Percentiles rank a stretch among this genome's conserved stretches.
These are phyloP conservation scores for Melanogaster broomeanus DNA, from an alignment of 768 basidiomycete genomes.

Conservation along the genomic window DNA sequence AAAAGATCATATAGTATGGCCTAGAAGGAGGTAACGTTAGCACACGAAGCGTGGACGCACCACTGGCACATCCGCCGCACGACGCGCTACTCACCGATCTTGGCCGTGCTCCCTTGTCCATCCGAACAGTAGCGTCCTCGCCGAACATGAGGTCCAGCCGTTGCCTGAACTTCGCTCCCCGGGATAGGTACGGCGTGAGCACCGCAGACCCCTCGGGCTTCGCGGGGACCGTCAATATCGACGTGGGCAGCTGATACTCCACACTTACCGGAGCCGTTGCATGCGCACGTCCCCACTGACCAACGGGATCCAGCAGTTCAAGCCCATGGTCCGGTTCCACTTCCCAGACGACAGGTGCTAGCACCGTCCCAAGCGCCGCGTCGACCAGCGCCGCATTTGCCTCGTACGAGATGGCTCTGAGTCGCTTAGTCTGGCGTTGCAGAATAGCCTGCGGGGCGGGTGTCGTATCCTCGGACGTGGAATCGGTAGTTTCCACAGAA, in stretches of 20 bases:
- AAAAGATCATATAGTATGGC: conserved; percentile 12
- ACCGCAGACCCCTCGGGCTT: background rate
- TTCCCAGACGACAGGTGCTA: conserved; percentile 22
- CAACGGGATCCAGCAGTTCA: background rate
- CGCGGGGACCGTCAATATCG: background rate
- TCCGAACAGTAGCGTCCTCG: conserved; percentile 17
- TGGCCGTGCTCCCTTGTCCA: conserved; percentile 21
- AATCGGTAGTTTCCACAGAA: conserved; percentile 6
- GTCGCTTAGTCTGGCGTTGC: conserved; percentile 14
- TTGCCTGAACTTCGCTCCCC: conserved; percentile 19
- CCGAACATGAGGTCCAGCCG: conserved; percentile 21
- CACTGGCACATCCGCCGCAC: background rate
- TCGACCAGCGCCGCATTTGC: conserved; percentile 16
- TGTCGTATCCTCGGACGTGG: conserved; percentile 9
- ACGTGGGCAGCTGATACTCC: background rate
- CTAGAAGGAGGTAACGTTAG: conserved; percentile 7
- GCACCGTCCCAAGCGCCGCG: conserved; percentile 22
- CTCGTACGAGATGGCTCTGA: conserved; percentile 24
- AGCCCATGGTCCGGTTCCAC: conserved; percentile 9
- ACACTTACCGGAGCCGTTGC: background rate
- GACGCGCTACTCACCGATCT: conserved; percentile 15
- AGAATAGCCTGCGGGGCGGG: background rate
- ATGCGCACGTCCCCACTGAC: background rate
- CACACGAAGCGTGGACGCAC: no score
- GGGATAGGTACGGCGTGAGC: conserved; percentile 18